phyloP scores from a whole-genome alignment of 305 asterid species.

The Ajuga reptans region DNA sequence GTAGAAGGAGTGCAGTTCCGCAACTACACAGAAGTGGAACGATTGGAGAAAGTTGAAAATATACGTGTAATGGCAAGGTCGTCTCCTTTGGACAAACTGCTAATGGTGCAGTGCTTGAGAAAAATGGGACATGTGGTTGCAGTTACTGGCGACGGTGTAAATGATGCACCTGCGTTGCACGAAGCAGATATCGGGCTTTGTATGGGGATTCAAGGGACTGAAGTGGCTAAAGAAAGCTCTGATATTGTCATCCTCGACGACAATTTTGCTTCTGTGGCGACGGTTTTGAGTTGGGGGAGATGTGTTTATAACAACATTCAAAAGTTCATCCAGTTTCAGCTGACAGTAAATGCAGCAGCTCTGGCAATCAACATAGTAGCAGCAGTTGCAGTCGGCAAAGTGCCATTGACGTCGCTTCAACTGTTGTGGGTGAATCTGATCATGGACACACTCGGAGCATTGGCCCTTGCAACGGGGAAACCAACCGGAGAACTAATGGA shows the following conservation, averaged over 20 bases:
- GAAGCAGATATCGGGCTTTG: constrained; percentile 65
- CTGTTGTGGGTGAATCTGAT: constrained; percentile 54
- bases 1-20: constrained; percentile 49
- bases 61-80: constrained; percentile 60
- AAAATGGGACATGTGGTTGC: constrained; percentile 43
- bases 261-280: constrained; percentile 42
- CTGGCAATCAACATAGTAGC: constrained; percentile 46
- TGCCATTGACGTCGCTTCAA: constrained; percentile 47
- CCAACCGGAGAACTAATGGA: constrained; percentile 48
- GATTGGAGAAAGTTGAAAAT: constrained; percentile 43
- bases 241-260: constrained; percentile 49
- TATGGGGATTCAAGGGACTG: constrained; percentile 63
- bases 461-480: constrained; percentile 51
- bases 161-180: constrained; percentile 51
- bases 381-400: constrained; percentile 44
- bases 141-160: constrained; percentile 56
- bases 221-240: constrained; percentile 52
- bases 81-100: constrained; percentile 50
- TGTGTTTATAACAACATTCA: constrained; percentile 45
- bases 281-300: constrained; percentile 52
- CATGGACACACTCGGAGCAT: constrained; percentile 53
- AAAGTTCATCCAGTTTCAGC: constrained; percentile 54
- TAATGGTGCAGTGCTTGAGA: constrained; percentile 52
- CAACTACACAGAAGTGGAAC: constrained; percentile 33
- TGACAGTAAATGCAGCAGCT: constrained; percentile 49